These are phyloP conservation scores for Aureobasidium sp. DNA, from an alignment of 2,329 filamentous ascomycete species.

Conservation along the genomic window DNA sequence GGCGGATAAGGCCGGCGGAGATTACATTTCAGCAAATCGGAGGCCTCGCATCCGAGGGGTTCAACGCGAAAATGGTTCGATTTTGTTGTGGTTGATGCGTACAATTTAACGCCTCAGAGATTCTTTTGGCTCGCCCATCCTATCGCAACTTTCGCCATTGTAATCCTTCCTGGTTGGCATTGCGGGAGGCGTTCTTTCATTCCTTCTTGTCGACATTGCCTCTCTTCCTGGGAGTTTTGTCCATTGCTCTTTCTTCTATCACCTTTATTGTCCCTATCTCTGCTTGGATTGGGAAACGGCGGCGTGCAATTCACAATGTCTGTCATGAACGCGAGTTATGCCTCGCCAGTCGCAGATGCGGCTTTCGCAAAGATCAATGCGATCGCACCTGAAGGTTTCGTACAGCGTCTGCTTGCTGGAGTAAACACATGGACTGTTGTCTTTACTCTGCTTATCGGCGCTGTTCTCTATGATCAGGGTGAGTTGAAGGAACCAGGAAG, in stretches of 20 bases:
- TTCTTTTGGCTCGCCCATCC: background rate
- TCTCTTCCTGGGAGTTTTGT: background rate
- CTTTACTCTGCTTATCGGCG: conserved; percentile 61
- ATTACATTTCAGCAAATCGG: conserved; percentile 4
- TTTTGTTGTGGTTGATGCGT: conserved; percentile 12
- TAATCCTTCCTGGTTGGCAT: background rate
- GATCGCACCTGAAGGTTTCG: conserved; percentile 37
- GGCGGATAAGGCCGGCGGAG: background rate
- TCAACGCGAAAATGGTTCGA: conserved; percentile 12
- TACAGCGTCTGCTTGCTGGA: conserved; percentile 50
- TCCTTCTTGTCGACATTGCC: background rate
- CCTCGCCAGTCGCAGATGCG: conserved; percentile 60
- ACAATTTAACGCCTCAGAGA: background rate
- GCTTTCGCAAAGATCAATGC: conserved; percentile 49
- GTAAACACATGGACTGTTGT: conserved; percentile 59
- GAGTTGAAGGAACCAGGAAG: conserved; percentile 33
- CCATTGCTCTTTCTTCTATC: background rate
- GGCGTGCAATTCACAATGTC: conserved; percentile 12
- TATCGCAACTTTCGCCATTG: background rate
- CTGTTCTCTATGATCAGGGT: conserved; percentile 87
- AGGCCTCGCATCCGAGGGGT: background rate
- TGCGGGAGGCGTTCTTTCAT: background rate
- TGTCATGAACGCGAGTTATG: conserved; percentile 56
- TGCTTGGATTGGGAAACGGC: background rate
- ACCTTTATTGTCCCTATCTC: background rate